Base-by-base conservation (phyloP, 345 rosid genomes). In the Arabidopsis arenosa region DNA sequence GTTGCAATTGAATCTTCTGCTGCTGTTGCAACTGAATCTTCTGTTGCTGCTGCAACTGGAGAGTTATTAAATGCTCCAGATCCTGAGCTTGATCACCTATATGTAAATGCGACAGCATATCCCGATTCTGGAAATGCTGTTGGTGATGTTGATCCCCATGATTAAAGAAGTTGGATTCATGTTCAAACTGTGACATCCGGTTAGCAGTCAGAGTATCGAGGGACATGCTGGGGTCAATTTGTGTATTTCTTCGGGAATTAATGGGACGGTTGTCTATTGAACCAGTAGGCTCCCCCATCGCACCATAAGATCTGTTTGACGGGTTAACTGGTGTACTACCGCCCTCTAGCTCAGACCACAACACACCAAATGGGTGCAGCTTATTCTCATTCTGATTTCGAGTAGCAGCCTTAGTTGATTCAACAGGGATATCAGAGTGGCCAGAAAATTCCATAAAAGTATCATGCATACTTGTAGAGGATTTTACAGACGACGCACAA, bases 361-460 rank as follows among this genome's bases (percentile, higher is more conserved):
- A 68, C 63, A 86, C 79, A 67, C 90, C 89, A 81, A 87, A 87
- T 7, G 87, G 92, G 73, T 86, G 90, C 79, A 86, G 45, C 67
- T 80, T 84, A 61, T 82, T 84, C 56, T 86, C 85, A 63, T 48
- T 75, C 80, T 82, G 86, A 79, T 70, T 54, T 53, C 28, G 74
- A 56, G 73, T 33, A 69, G 59, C 63, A 69, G 66, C 61, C 53
- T 74, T 73, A 23, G 83, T 64, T 41, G 70, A 65, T 57, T 82
- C 87, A 78, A 72, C 80, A 43, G 77, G 53, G 58, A 74, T 53
- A 28, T 75, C 69, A 73, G 82, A 75, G 51, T 72, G 75, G 43
- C 72, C 76, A 71, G 79, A 60, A 57, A 77, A 33, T 60, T 77
- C 68, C 23, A 66, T 53, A 17, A 51, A 71, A 39, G 82, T 44